Percentiles rank a stretch among this genome's conserved stretches.
These are phyloP conservation scores for Rhododendron mucronatum DNA, from an alignment of 148 eudicot genomes.

Conservation along the genomic window DNA sequence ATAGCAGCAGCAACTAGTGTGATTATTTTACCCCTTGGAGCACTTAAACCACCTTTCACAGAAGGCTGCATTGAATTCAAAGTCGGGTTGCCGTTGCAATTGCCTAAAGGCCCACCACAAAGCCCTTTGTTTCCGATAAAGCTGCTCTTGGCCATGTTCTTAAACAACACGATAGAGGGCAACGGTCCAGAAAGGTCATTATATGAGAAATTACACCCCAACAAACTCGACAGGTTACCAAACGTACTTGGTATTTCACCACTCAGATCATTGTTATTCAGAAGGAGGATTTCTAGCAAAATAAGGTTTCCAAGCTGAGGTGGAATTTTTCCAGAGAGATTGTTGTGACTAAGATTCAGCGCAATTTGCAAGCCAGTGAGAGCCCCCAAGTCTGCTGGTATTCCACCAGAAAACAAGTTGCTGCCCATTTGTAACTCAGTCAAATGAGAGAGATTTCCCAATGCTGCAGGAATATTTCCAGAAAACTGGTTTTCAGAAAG, in stretches of 20 bases:
- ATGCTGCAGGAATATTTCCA: conserved; percentile 60
- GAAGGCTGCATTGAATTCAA: conserved; percentile 24
- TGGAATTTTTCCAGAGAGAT: conserved; percentile 75
- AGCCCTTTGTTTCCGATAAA: conserved; percentile 73
- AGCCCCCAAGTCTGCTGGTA: conserved; percentile 69
- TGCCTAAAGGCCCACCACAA: conserved; percentile 67
- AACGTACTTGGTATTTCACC: conserved; percentile 83
- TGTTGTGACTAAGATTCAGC: conserved; percentile 76
- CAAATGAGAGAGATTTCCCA: conserved; percentile 76
- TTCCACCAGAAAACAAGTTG: conserved; percentile 62
- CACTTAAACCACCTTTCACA: conserved; percentile 17
- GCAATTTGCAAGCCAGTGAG: conserved; percentile 78
- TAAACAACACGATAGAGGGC: conserved; percentile 63
- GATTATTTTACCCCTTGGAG: conserved; percentile 51
- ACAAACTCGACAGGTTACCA: conserved; percentile 70
- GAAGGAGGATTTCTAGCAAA: conserved; percentile 66
- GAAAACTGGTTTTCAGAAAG: conserved; percentile 73
- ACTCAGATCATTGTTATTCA: conserved; percentile 73
- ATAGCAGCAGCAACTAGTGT: conserved; percentile 48
- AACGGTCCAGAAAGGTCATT: conserved; percentile 75
- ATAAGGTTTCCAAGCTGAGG: conserved; percentile 76
- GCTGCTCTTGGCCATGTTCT: conserved; percentile 60
- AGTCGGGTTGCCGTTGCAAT: conserved; percentile 36
- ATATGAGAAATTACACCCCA: conserved; percentile 77
- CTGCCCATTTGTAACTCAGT: conserved; percentile 89